Evolutionary conservation across 495 filamentous ascomycete genomes (phyloP), one percentile per base, ranked within the genome.

Genomic region (Acidomyces sp.): DNA sequence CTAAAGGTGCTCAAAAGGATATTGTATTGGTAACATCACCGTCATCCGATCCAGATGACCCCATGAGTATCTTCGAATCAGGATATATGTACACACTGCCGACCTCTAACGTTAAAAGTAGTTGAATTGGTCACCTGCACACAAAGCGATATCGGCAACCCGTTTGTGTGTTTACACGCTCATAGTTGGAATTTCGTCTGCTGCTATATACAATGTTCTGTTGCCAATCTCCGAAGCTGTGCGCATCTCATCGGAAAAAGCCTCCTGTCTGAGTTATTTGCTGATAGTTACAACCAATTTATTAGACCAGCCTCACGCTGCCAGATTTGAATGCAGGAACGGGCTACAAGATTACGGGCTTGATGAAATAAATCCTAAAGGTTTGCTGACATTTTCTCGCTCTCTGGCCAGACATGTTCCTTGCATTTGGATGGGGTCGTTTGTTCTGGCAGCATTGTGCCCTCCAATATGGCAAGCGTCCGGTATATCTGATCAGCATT

Each of bases 361-460:
- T n/a, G n/a, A n/a, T n/a, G n/a, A n/a, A n/a, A n/a, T n/a, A n/a
- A n/a, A n/a, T n/a, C n/a, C n/a, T n/a, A n/a, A n/a, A n/a, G n/a
- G n/a, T n/a, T n/a, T n/a, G n/a, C n/a, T n/a, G n/a, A n/a, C n/a
- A n/a, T n/a, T n/a, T n/a, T n/a, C n/a, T n/a, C n/a, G n/a, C n/a
- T n/a, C n/a, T n/a, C n/a, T n/a, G n/a, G n/a, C n/a, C n/a, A n/a
- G n/a, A 74, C 54, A 66, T 78, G 64, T 44, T 48, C 17, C 16
- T 48, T 9, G 20, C 30, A 21, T 44, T 48, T 28, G 28, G 23
- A 3, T 78, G 71, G 74, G 73, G 74, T 0, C 63, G 75, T 39
- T 53, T 82, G 2, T 73, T 80, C 52, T 82, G 77, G 78, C 77
- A 82, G 55, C 75, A 76, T 0, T 66, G 79, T 32, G 72, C 77